phyloP scores from a whole-genome alignment of 2,329 filamentous ascomycete genomes.

The Helminthosporium solani region DNA sequence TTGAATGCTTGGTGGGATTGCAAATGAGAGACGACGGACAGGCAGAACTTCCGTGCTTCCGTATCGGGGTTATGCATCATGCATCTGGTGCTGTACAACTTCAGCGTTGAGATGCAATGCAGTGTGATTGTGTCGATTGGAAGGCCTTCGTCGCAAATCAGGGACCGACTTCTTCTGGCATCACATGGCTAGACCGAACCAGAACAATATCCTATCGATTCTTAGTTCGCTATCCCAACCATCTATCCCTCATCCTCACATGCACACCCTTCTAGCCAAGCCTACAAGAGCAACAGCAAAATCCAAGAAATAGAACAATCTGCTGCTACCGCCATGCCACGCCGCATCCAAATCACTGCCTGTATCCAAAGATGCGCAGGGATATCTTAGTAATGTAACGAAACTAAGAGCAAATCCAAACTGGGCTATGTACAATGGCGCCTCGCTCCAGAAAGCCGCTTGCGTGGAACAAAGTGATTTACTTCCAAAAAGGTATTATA shows the following conservation, averaged over 20 bases:
- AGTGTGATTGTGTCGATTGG: too few relatives aligned
- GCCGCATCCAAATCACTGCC: constrained; percentile 3
- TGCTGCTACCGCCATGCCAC: constrained; percentile 1
- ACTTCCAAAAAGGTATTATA: constrained; percentile 4
- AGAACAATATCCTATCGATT: constrained; percentile 1
- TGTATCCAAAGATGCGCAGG: constrained; percentile 11
- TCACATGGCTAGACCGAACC: too few relatives aligned
- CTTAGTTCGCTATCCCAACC: background rate
- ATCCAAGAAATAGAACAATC: constrained; percentile 1
- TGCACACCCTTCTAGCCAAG: background rate
- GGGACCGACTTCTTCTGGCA: too few relatives aligned
- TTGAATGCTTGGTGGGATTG: too few relatives aligned
- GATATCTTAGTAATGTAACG: constrained; percentile 18
- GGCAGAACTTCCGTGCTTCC: too few relatives aligned
- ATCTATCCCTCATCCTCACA: background rate
- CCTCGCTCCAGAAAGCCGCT: background rate
- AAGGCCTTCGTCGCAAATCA: too few relatives aligned
- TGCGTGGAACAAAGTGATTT: background rate
- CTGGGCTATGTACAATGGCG: constrained; percentile 1
- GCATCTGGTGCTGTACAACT: too few relatives aligned
- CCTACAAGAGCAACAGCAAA: constrained; percentile 2
- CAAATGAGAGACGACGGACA: too few relatives aligned
- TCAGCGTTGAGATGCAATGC: too few relatives aligned
- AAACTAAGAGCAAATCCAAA: constrained; percentile 3
- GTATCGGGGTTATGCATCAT: too few relatives aligned